Evolutionary conservation across 768 basidiomycete species (phyloP), one percentile per base, ranked within the genome.

Genomic region (Tylopilus subfusipes): DNA sequence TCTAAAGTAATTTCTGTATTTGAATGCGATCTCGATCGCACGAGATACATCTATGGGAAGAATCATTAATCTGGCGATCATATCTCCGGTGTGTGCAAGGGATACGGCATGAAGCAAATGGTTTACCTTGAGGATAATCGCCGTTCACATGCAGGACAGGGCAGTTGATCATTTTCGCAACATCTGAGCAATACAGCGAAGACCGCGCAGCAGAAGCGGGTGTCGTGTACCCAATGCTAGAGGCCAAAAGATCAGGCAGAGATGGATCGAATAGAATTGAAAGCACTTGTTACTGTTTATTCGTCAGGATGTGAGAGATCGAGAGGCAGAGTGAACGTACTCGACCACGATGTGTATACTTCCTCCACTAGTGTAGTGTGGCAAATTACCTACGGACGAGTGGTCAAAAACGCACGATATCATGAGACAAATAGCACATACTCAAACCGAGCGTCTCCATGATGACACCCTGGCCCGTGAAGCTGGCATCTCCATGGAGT

Each of bases 111-210:
- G 42, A 54, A 21, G 38, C 1, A 1, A 9, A 31, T 21, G 27
- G 24, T 48, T 36, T 42, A 74, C 90, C 90, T 79, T 96, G 92
- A 0, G 92, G 91, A 67, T 87, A 75, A 67, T 97, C 94, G 6
- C 93, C 93, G 58, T 95, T 97, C 55, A 94, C 91, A 57, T 96
- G 94, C 19, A 96, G 67, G 5, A 95, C 82, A 1, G 93, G 94
- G 0, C 90, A 85, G 54, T 90, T 87, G 61, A 94, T 86, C 87
- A 90, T 91, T 72, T 95, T 95, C 6, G 87, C 90, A 34, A 90
- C 75, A 65, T 93, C 91, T 1, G 90, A 90, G 64, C 90, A 93
- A 64, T 97, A 97, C 31, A 90, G 65, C 0, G 89, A 92, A 1
- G 93, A 94, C 8, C 93, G 82, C 14, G 90, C 89, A 47, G 80